Evolutionary conservation across 2,329 filamentous ascomycete species (phyloP), one percentile per base, ranked within the genome.

Genomic region (Penicillium sp.): DNA sequence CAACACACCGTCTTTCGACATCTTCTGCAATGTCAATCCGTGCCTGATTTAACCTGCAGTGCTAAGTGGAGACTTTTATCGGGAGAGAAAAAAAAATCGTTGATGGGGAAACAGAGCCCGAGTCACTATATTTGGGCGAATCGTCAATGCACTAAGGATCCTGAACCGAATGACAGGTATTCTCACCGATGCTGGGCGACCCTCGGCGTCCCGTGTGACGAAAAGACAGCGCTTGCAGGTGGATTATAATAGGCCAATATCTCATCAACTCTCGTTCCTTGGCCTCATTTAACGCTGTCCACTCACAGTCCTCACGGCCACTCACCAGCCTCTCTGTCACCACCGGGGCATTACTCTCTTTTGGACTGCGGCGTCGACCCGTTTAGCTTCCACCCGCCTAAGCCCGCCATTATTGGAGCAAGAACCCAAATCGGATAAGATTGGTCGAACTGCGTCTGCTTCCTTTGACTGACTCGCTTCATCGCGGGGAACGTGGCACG

Each of bases 151-250:
- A 16, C 31, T 39, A 38, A 6, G 25, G 18, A 18, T 45, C 23
- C 34, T 45, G n/a, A 31, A 35, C 13, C 29, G 31, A 49, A 47
- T 47, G 51, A 39, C 27, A 42, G 42, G 52, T 18, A 3, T 50
- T 38, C 27, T 51, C 40, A 54, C 39, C 21, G 51, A 37, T 29
- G 15, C n/a, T 32, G 18, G 29, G 29, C 5, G 12, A 40, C 40
- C 32, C 34, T 45, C 40, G 52, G 46, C 34, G n/a, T 50, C 16
- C 50, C 37, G 55, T 64, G 65, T 65, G 66, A 68, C 55, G 56
- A 63, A 44, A 60, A 32, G 46, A 46, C 37, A 59, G 69, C 69
- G 69, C 67, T 65, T 71, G 65, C 63, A 71, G 60, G 60, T 59
- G 54, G 40, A 23, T 29, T 61, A 21, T 60, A 21, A 71, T 70